Base-by-base conservation (phyloP, 495 filamentous ascomycete species). In the Aspergillus avenaceus region DNA sequence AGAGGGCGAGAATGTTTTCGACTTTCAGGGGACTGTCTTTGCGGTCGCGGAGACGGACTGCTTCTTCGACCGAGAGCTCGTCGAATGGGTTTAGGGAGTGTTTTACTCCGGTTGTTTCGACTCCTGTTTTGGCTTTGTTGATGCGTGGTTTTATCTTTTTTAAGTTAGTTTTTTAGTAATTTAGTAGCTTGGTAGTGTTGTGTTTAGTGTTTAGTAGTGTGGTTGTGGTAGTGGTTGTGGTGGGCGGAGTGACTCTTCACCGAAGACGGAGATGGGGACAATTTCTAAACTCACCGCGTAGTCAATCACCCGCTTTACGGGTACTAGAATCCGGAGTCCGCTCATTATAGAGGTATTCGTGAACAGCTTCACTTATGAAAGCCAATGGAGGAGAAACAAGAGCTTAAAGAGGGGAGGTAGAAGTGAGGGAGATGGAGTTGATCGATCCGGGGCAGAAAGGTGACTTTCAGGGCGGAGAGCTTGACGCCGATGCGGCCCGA, bases 21-120 rank as follows among this genome's bases (percentile, higher is more conserved):
- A 98, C 90, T 57, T 69, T 66, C 8, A 73, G 50, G 8, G 74
- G 67, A 28, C 64, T n/a, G n/a, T n/a, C 64, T 52, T 82, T 80
- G 71, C 86, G 84, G 69, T 96, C 92, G 60, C 93, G 92, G 58
- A 97, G 84, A 14, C 88, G 90, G 49, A 96, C 84, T 55, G 90
- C 88, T 74, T 96, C 93, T 73, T 98, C 93, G 72, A 98, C 81
- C 47, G 89, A 91, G 67, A 98, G 88, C 72, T 97, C 93, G 74
- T 98, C 93, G 77, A 98, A 98, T 42, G 93, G 93, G 81, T 98
- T 98, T 79, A 97, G 89, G 69, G 82, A 87, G 80, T 97, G 93
- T 72, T 97, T 98, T 59, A 97, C 90, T 58, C 86, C 87, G 40
- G 80, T 72, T 38, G 88, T 96, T 73, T 95, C 90, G 72, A 98